phyloP scores from a whole-genome alignment of 1,284 basidiomycete species.

The Cryptococcus wingfieldii region DNA sequence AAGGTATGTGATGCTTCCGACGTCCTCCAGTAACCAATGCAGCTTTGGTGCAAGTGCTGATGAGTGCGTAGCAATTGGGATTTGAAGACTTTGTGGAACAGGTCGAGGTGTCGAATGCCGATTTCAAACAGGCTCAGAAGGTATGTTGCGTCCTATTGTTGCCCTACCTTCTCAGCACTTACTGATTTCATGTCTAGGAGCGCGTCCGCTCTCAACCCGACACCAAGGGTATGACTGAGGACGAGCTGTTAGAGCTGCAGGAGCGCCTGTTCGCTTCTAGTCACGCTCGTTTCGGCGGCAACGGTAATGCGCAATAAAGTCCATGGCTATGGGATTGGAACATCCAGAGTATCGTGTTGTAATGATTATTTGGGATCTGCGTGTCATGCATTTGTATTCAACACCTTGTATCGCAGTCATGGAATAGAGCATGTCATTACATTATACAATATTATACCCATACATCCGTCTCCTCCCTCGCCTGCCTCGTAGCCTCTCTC shows the following conservation, averaged over 20 bases:
- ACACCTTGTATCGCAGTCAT: no score
- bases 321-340: no score
- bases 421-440: no score
- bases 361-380: not conserved
- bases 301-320: slow-evolving; percentile 25
- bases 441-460: not conserved
- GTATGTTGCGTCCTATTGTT: slow-evolving; percentile 10
- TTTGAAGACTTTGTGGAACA: slow-evolving; percentile 89
- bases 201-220: slow-evolving; percentile 79
- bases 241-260: slow-evolving; percentile 81
- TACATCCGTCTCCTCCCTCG: not conserved
- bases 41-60: not conserved
- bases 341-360: not conserved
- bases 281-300: slow-evolving; percentile 55
- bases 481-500: not conserved
- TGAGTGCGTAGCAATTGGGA: slow-evolving; percentile 55
- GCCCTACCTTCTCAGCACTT: no score
- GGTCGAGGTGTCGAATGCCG: slow-evolving; percentile 92
- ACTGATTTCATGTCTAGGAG: slow-evolving; percentile 19
- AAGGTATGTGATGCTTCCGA: slow-evolving; percentile 57
- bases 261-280: slow-evolving; percentile 87
- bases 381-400: not conserved
- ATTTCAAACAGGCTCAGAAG: slow-evolving; percentile 41
- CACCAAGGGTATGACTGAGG: slow-evolving; percentile 83
- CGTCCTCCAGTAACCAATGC: not conserved